A percentile compares a stretch with the other conserved stretches of the same genome.
These are phyloP conservation scores for Meredithiella fracta DNA, from an alignment of 2,329 filamentous ascomycete species.

Conservation along the genomic window DNA sequence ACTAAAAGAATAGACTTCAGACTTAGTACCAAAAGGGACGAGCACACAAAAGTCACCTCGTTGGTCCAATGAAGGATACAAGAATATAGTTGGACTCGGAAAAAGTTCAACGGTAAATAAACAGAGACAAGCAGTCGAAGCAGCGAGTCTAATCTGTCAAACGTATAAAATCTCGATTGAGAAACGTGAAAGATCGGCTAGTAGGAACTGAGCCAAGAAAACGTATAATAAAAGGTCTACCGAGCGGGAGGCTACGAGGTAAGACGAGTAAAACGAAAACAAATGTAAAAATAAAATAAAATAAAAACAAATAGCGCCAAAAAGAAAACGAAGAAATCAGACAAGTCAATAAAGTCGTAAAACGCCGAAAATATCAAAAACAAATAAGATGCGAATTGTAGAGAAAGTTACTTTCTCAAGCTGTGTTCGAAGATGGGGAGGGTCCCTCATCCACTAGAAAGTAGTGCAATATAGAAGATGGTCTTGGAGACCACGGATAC, in stretches of 20 bases:
- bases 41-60: slow-evolving; percentile 3
- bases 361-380: not conserved
- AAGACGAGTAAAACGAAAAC: not conserved
- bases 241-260: not conserved
- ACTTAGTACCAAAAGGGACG: slow-evolving; percentile 2
- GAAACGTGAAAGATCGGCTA: not conserved
- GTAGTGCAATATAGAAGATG: slow-evolving; percentile 1
- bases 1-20: slow-evolving; percentile 5
- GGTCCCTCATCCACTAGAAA: slow-evolving; percentile 11
- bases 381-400: not conserved
- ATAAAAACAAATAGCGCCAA: not conserved
- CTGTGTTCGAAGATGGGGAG: slow-evolving; percentile 12
- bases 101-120: not conserved
- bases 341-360: not conserved
- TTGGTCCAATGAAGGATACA: slow-evolving; percentile 9
- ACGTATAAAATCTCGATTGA: slow-evolving; percentile 2
- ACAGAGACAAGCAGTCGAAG: slow-evolving; percentile 1
- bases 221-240: slow-evolving; percentile 1
- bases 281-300: not conserved
- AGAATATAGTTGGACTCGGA: not conserved
- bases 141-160: slow-evolving; percentile 4
- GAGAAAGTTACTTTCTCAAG: slow-evolving; percentile 6
- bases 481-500: slow-evolving; percentile 6
- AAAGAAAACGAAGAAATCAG: not conserved
- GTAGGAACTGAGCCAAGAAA: not conserved